Conservation (phyloP, 225 moss, liverwort and hornwort genomes). For the Pseudisothecium myosuroides region DNA sequence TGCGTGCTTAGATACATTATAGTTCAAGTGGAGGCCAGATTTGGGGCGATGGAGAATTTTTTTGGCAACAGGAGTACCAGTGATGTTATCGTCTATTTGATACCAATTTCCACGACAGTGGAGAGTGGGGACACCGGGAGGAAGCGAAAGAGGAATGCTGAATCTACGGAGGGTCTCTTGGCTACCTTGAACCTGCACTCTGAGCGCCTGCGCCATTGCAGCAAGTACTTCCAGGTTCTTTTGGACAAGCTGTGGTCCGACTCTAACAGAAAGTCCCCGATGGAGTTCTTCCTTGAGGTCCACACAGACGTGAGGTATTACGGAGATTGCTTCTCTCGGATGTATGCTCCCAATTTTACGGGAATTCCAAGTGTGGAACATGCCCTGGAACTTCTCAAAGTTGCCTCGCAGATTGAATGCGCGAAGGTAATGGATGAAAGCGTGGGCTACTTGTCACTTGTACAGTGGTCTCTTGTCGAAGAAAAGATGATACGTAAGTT, state of each 20-base stretch:
- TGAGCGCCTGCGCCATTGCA: background rate
- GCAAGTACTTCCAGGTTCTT: background rate
- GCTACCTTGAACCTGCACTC: background rate
- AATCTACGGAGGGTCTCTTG: background rate
- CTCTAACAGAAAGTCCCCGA: too few relatives aligned
- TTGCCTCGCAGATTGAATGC: background rate
- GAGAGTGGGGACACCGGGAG: too few relatives aligned
- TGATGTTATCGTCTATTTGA: background rate
- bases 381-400: background rate
- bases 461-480: rapidly evolving
- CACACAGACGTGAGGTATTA: background rate
- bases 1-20: too few relatives aligned
- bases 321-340: background rate
- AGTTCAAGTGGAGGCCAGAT: background rate
- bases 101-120: background rate
- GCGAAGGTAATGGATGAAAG: background rate
- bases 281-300: background rate
- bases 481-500: background rate
- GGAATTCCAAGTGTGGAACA: background rate
- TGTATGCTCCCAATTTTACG: background rate
- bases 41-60: background rate
- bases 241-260: background rate
- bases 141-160: background rate
- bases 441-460: background rate
- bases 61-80: background rate